phyloP scores from a whole-genome alignment of 1,284 basidiomycete species.

The Trichosporon sp. region DNA sequence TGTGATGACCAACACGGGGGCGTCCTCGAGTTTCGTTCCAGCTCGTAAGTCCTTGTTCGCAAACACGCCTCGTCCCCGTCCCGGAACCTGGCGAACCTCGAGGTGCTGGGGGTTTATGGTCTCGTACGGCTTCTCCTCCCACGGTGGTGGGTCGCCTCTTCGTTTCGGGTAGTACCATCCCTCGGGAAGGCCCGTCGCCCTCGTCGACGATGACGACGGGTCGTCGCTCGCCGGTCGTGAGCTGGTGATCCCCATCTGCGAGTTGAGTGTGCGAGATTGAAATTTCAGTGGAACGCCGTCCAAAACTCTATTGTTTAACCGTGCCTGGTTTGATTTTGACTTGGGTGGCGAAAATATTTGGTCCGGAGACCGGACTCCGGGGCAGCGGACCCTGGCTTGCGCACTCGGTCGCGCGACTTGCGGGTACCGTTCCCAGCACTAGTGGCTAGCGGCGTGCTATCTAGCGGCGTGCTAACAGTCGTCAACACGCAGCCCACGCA shows the following conservation, averaged over 20 bases:
- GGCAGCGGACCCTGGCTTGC: not conserved
- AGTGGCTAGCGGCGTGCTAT: not conserved
- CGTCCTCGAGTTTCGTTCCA: slow-evolving; percentile 70
- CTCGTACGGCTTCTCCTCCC: not conserved
- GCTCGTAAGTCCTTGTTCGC: slow-evolving; percentile 59
- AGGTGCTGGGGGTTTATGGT: slow-evolving; percentile 45
- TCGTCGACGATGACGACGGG: not conserved
- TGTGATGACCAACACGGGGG: slow-evolving; percentile 75
- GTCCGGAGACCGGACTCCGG: not conserved
- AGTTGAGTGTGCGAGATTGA: not conserved
- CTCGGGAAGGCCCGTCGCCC: not conserved
- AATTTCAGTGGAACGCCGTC: slow-evolving; percentile 1
- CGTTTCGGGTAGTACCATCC: slow-evolving; percentile 2
- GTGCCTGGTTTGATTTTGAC: not conserved
- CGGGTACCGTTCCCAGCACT: too few species aligned
- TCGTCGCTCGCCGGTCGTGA: not conserved
- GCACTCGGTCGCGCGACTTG: not conserved
- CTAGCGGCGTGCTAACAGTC: not conserved
- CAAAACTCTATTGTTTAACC: not conserved
- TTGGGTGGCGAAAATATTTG: not conserved
- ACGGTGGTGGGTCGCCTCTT: not conserved
- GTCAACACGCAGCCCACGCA: not conserved
- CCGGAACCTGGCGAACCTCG: slow-evolving; percentile 32
- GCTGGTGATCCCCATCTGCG: not conserved
- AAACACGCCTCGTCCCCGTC: slow-evolving; percentile 46